Base-by-base conservation (phyloP, 805 yeast genomes). In the Candida silvatica region DNA sequence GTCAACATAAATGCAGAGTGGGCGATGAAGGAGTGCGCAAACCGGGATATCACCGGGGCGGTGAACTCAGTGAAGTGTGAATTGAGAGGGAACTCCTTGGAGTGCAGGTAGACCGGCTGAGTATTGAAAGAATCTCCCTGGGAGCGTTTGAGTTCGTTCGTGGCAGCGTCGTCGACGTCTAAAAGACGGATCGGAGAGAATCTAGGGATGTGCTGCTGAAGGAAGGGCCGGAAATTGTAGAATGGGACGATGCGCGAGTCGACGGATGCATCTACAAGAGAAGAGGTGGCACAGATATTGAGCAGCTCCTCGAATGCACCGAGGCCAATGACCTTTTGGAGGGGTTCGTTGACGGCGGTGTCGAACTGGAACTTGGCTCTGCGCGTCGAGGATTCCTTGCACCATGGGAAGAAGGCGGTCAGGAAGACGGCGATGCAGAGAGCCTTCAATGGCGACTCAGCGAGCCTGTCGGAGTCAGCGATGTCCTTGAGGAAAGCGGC, bases 1-100 rank as follows among this genome's bases (percentile, higher is more conserved):
- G 84, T 78, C 35, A 82, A 59, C 6, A 81, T 62, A 37, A 78
- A 71, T 1, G 87, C 85, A 19, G 80, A 71, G 47, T 78, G 74
- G 9, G 70, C 63, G 18, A 81, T 73, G 44, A 80, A 77, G 6
- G 63, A 54, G 34, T 65, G 69, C 32, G 78, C 66, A 40, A 79
- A 75, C 1, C 54, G 48, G 45, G 74, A 73, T 29, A 80, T 62
- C 5, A 61, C 41, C 3, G 64, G 52, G 1, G 69, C 58, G 51
- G 59, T 64, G 39, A 56, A 64, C 42, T 40, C 55, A 37, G 20
- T 42, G 24, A 46, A 69, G 47, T 60, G 59, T 4, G 31, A 12
- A 16, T 47, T 45, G 3, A 51, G 32, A 6, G 23, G 20, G 14
- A 45, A 56, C 43, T 38, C 54, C 30, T 39, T 44, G 6, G 41